Evolutionary conservation across 2,329 filamentous ascomycete genomes (phyloP), one percentile per base, ranked within the genome.

Genomic region (Pestalotiopsis sp.): DNA sequence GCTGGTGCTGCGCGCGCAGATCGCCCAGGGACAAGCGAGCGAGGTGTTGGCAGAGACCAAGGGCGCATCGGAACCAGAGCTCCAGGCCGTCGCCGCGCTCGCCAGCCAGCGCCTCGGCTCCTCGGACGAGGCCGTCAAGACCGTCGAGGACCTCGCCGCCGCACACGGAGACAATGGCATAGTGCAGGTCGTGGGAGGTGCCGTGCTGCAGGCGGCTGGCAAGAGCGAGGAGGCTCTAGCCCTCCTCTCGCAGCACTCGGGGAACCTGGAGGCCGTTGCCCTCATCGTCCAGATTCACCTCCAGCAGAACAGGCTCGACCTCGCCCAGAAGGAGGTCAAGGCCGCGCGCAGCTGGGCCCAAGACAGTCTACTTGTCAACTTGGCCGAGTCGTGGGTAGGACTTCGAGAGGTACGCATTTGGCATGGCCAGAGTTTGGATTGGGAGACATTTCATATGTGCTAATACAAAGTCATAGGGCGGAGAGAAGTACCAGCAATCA

Each of bases 321-420:
- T 98, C 62, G 96, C 96, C 1, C 75, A 94, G 13, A 97, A 97
- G 81, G 95, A 98, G 82, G 94, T 97, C 48, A 84, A 90, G 64
- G 89, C 92, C 44, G 96, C 96, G 44, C 89, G 94, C 78, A 89
- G 93, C 81, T 98, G 95, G 93, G 96, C 95, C 7, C 95, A 99
- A 81, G 96, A 98, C 78, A 97, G 92, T 73, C 83, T 98, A 52
- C 84, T 98, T 63, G 93, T 98, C 71, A 98, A 99, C 80, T 82
- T 99, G 72, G 94, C 94, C 7, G 96, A 99, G 82, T 93, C 93
- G 7, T 99, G 95, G 96, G 92, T 97, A 71, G 94, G 94, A 35
- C 81, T 98, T 80, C 87, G 96, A 79, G 84, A 95, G 80, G 94
- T 96, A 87, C 70, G 86, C 82, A 56, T 66, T 38, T 5, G 7